These are phyloP conservation scores for Huntiella omanensis DNA, from an alignment of 2,329 filamentous ascomycete genomes.

Conservation along the genomic window DNA sequence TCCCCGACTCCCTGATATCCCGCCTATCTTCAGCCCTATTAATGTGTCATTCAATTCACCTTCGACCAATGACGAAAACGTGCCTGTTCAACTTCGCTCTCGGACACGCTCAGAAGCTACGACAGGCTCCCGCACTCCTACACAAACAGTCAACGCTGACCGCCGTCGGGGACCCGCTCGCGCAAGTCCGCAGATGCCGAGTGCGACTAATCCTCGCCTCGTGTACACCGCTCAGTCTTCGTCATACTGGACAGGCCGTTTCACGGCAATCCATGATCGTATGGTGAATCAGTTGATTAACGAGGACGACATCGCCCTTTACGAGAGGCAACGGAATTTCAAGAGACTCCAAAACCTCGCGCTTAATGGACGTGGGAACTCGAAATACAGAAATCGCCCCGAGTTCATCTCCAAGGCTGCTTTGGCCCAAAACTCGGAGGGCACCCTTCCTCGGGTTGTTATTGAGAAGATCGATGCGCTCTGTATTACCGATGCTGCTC, in stretches of 20 bases:
- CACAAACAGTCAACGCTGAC: no score
- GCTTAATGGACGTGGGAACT: conserved; percentile 4
- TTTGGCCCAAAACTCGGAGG: conserved; percentile 3
- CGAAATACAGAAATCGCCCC: conserved; percentile 6
- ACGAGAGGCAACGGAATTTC: conserved; percentile 7
- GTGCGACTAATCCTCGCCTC: conserved; percentile 14
- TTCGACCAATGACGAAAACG: no score
- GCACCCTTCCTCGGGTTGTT: conserved; percentile 6
- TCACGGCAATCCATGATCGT: conserved; percentile 34
- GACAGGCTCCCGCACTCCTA: no score
- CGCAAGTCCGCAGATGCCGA: no score
- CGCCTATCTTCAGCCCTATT: no score
- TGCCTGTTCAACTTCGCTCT: no score
- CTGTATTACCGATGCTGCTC: conserved; percentile 10
- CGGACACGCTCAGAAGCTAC: no score
- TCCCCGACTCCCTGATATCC: no score
- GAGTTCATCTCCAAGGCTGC: conserved; percentile 9
- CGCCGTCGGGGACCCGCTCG: no score
- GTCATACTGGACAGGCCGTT: conserved; percentile 44
- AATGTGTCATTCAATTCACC: no score
- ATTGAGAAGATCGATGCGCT: conserved; percentile 9
- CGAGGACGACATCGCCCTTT: conserved; percentile 8
- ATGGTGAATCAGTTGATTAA: conserved; percentile 13
- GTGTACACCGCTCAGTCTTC: conserved; percentile 26
- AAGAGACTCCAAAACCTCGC: conserved; percentile 6